Conservation (phyloP, 768 basidiomycete genomes). For the Gyrodon lividus region DNA sequence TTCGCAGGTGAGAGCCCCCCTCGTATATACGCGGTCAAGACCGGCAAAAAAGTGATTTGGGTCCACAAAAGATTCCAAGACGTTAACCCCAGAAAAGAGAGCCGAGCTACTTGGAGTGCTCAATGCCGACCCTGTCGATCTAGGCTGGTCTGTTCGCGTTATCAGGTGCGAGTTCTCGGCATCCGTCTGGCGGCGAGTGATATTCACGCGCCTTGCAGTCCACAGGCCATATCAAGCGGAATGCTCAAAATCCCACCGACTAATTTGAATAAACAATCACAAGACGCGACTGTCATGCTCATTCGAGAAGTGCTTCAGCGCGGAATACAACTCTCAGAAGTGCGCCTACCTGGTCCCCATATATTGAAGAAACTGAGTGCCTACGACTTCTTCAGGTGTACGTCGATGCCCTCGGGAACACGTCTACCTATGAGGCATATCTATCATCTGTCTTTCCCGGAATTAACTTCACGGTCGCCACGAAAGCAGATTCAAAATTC, state of each 20-base stretch:
- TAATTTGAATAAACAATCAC: conserved; percentile 86
- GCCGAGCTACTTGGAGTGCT: conserved; percentile 64
- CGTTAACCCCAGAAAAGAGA: conserved; percentile 70
- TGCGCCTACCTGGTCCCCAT: conserved; percentile 25
- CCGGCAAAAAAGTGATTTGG: background rate
- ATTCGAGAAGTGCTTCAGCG: conserved; percentile 82
- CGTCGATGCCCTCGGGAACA: conserved; percentile 92
- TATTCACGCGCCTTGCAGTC: conserved; percentile 44
- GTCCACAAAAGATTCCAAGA: conserved; percentile 81
- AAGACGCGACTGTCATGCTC: conserved; percentile 87
- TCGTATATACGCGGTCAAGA: background rate
- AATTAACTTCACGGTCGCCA: conserved; percentile 83
- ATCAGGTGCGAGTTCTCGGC: conserved; percentile 45
- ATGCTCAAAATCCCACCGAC: conserved; percentile 84
- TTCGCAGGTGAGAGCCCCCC: conserved; percentile 71
- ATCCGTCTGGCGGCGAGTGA: conserved; percentile 3
- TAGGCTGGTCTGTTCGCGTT: conserved; percentile 83
- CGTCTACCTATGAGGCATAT: conserved; percentile 80
- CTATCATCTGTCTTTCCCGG: conserved; percentile 80
- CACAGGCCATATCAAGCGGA: conserved; percentile 85
- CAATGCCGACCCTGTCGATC: conserved; percentile 63
- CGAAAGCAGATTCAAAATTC: conserved; percentile 94
- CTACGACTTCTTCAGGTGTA: conserved; percentile 57
- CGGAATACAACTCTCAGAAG: conserved; percentile 80
- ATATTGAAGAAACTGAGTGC: background rate